These are phyloP conservation scores for Volvox reticuliferus DNA, from an alignment of 139 green algal species.

Conservation along the genomic window DNA sequence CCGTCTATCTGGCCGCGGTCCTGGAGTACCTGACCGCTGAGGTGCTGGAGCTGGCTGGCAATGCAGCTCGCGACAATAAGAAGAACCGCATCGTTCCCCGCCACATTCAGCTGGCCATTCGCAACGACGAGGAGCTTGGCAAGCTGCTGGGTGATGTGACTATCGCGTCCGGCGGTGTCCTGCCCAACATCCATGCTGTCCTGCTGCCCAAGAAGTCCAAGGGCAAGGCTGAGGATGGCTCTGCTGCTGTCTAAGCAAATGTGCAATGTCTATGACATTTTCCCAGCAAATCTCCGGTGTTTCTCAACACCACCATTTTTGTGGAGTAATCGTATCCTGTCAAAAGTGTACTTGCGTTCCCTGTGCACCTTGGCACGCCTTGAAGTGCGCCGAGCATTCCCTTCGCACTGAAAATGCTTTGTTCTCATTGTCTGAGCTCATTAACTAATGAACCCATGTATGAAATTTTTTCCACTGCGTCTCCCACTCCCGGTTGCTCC, in stretches of 20 bases:
- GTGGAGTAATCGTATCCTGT: too few relatives aligned
- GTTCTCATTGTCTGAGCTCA: too few relatives aligned
- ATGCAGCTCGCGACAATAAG: slow-evolving; percentile 94
- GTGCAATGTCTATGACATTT: background rate
- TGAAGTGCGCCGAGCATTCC: too few relatives aligned
- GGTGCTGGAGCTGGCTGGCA: slow-evolving; percentile 89
- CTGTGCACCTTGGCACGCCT: too few relatives aligned
- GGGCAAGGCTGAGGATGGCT: slow-evolving; percentile 28
- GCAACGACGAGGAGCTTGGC: slow-evolving; percentile 95
- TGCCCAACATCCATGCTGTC: slow-evolving; percentile 90
- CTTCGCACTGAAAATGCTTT: too few relatives aligned
- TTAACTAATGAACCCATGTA: too few relatives aligned
- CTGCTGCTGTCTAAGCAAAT: background rate
- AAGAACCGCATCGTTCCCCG: slow-evolving; percentile 90
- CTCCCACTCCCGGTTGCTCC: too few relatives aligned
- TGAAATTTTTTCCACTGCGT: too few relatives aligned
- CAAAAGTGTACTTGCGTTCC: too few relatives aligned
- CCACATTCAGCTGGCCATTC: slow-evolving; percentile 93
- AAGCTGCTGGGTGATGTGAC: slow-evolving; percentile 92
- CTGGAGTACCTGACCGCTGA: slow-evolving; percentile 73
- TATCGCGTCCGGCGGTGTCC: slow-evolving; percentile 84
- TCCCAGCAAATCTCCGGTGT: background rate
- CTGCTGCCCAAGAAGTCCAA: slow-evolving; percentile 84
- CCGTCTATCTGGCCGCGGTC: slow-evolving; percentile 68
- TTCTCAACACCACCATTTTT: slow-evolving; percentile 21